Percentiles rank a stretch among this genome's conserved stretches.
These are phyloP conservation scores for Leucaena leucocephala DNA, from an alignment of 306 rosid genomes.

Conservation along the genomic window DNA sequence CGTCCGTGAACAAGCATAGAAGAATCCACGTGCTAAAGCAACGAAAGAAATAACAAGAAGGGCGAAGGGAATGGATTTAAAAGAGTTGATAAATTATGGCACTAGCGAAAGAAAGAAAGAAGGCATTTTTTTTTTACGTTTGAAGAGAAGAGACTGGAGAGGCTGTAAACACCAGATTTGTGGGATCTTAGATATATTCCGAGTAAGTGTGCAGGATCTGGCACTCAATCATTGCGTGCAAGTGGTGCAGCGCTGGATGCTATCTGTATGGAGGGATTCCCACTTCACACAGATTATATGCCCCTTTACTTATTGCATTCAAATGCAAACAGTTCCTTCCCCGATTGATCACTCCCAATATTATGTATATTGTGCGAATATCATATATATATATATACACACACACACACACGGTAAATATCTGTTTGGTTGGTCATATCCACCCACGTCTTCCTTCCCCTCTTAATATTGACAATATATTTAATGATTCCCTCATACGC, in stretches of 20 bases:
- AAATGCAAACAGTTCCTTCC: constrained; percentile 12
- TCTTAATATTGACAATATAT: not conserved
- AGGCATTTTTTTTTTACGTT: no score
- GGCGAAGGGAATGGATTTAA: no score
- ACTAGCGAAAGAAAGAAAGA: no score
- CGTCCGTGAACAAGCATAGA: not conserved
- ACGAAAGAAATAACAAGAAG: not conserved
- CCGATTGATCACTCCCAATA: not conserved
- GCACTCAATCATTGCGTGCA: not conserved
- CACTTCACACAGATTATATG: not conserved
- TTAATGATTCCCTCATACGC: not conserved
- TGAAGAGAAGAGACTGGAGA: not conserved
- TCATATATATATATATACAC: not conserved
- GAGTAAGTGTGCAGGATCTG: not conserved
- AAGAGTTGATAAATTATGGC: no score
- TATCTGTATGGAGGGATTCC: not conserved
- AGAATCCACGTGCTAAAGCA: not conserved
- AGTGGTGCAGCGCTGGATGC: constrained; percentile 1
- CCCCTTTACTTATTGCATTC: not conserved
- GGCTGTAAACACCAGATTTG: not conserved
- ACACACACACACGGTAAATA: not conserved
- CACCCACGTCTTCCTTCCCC: not conserved
- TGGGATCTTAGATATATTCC: not conserved
- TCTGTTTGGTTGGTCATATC: not conserved
- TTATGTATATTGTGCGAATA: not conserved